Evolutionary conservation across 495 filamentous ascomycete species (phyloP), one percentile per base, ranked within the genome.

Genomic region (Neurospora sp.): DNA sequence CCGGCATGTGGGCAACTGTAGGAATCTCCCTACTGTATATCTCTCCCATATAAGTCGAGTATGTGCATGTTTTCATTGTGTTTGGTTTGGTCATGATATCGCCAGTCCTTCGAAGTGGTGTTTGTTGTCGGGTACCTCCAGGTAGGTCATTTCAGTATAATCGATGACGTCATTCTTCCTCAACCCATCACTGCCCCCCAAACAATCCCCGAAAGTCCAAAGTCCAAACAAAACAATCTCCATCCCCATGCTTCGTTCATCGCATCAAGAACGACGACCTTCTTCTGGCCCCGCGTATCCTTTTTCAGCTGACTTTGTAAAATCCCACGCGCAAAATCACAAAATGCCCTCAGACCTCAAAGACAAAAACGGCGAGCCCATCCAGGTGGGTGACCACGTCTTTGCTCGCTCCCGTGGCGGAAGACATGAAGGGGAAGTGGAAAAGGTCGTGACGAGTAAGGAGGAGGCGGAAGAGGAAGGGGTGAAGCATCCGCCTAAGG

Each of bases 401-500:
- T 83, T 76, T 74, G 80, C 80, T 8, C 79, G 77, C 28, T 74
- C 76, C 5, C 74, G 80, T 24, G 80, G 83, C 19, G 82, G 80
- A 15, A 78, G 78, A 71, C 78, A 74, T 31, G 79, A 83, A 54
- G 81, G 83, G 10, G 74, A 81, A 39, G 82, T 84, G 37, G 79
- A 85, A 17, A 78, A 82, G 43, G 74, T 86, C 4, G 81, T 83
- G 2, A 76, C 73, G 5, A 78, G 77, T 0, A 45, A 79, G 28
- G 74, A 82, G 42, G 81, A 84, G 71, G 82, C 84, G 2, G 72
- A 78, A 66, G 70, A 76, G 48, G 81, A 78, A 39, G 78, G 79
- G 2, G 84, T 84, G 6, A 85, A 85, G 73, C 79, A 85, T 59
- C 82, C 83, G 10, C 83, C 83, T 0, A 86, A 85, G 78, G 84